Percentiles rank a stretch among this genome's conserved stretches.
Conservation (phyloP, 1,139 yeast genomes). For the Kurtzmaniella quercitrusa region DNA sequence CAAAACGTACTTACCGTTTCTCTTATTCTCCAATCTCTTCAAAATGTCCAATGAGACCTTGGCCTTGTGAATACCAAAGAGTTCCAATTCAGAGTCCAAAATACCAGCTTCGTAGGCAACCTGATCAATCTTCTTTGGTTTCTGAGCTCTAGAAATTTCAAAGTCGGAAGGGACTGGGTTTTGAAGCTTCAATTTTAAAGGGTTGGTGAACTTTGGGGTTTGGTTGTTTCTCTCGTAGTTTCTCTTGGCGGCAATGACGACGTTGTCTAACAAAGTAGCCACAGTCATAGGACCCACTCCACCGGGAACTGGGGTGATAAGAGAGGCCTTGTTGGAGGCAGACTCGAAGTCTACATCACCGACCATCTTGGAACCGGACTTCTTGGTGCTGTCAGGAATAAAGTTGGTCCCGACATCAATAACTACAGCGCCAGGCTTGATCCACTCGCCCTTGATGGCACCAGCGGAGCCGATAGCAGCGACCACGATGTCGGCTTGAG, state of each 20-base stretch:
- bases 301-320: conserved; percentile 97
- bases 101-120: conserved; percentile 87
- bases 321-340: conserved; percentile 62
- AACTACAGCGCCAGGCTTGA: conserved; percentile 78
- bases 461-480: conserved; percentile 87
- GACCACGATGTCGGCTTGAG: conserved; percentile 82
- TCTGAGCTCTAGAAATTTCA: conserved; percentile 86
- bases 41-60: conserved; percentile 75
- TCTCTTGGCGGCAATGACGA: conserved; percentile 71
- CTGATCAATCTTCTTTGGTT: conserved; percentile 77
- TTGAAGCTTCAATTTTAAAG: conserved; percentile 61
- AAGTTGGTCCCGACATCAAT: conserved; percentile 97
- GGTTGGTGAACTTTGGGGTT: conserved; percentile 50
- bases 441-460: conserved; percentile 85
- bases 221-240: conserved; percentile 42
- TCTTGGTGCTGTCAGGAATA: conserved; percentile 68
- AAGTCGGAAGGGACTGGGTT: conserved; percentile 92
- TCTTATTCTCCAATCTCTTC: conserved; percentile 64
- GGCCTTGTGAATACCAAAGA: conserved; percentile 89
- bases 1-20: conserved; percentile 83
- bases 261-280: conserved; percentile 89
- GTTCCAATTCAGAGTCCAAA: conserved; percentile 78
- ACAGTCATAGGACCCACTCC: conserved; percentile 99
- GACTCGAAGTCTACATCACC: conserved; percentile 89
- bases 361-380: conserved; percentile 80